Evolutionary conservation across 179 eudicot genomes (phyloP).

Genomic region (Beta macrorhiza): DNA sequence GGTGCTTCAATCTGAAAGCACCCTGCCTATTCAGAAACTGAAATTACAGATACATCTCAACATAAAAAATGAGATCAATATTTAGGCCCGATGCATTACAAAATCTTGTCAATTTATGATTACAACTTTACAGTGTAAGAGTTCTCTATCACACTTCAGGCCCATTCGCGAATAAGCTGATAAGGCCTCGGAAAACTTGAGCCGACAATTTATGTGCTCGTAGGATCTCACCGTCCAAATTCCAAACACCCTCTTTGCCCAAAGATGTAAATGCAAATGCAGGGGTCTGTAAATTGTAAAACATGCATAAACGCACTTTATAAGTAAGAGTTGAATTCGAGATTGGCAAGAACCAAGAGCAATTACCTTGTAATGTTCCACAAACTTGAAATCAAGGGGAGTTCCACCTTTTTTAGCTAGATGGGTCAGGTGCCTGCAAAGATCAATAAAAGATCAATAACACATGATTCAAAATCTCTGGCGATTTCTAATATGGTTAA

Average conservation of each 20-base stretch:
- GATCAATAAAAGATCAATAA: neutral
- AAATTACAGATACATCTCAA: neutral
- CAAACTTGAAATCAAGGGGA: conserved; percentile 80
- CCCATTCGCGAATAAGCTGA: conserved; percentile 89
- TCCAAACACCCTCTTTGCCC: conserved; percentile 85
- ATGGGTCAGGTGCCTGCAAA: conserved; percentile 78
- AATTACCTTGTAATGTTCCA: conserved; percentile 89
- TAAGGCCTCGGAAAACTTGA: conserved; percentile 89
- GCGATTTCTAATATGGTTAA: neutral
- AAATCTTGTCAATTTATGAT: neutral
- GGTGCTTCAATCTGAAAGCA: neutral
- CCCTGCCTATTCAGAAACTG: neutral
- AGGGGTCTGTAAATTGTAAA: conserved; percentile 46
- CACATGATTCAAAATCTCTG: neutral
- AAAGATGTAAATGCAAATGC: conserved; percentile 85
- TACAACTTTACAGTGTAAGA: neutral
- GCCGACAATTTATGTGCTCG: conserved; percentile 86
- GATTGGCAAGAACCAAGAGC: neutral
- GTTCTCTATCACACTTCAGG: conserved; percentile 51
- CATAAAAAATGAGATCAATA: neutral
- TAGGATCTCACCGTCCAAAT: conserved; percentile 88
- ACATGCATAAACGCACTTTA: neutral
- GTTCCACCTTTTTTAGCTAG: conserved; percentile 76
- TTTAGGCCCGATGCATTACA: neutral
- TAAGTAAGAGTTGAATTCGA: neutral